phyloP scores from a whole-genome alignment of 179 eudicot species.

The Amaranthus tricolor region DNA sequence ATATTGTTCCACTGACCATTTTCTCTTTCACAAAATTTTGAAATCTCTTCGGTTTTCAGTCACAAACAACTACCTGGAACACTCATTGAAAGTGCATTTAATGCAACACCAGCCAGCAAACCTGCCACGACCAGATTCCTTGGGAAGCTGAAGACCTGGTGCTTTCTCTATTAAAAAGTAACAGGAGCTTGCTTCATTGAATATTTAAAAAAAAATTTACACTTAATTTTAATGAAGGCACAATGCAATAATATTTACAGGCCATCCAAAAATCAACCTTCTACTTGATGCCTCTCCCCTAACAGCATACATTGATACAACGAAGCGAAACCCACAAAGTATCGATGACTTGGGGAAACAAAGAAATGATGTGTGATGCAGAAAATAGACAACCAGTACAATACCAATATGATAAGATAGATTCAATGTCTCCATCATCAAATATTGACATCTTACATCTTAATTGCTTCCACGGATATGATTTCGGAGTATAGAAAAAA shows the following conservation, averaged over 20 bases:
- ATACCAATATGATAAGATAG: too few relatives aligned
- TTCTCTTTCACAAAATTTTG: neutral
- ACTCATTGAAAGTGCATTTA: too few relatives aligned
- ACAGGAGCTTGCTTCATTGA: constrained; percentile 79
- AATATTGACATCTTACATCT: too few relatives aligned
- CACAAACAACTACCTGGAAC: too few relatives aligned
- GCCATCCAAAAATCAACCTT: constrained; percentile 47
- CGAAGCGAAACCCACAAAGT: constrained; percentile 70
- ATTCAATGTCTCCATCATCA: too few relatives aligned
- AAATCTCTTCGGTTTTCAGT: neutral
- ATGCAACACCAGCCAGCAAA: too few relatives aligned
- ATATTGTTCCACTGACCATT: constrained; percentile 73
- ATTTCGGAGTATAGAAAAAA: too few relatives aligned
- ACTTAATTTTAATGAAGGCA: neutral
- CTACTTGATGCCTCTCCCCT: constrained; percentile 97
- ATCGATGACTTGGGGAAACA: constrained; percentile 4
- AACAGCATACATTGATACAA: constrained; percentile 61
- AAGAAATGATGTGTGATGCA: neutral
- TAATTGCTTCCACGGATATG: too few relatives aligned
- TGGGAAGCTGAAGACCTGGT: constrained; percentile 81
- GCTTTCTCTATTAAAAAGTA: constrained; percentile 69
- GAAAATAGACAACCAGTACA: neutral
- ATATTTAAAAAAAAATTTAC: neutral
- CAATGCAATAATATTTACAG: neutral
- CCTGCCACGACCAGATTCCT: constrained; percentile 28